Evolutionary conservation across 2,329 filamentous ascomycete genomes (phyloP).

Genomic region (Aureobasidium vineae): DNA sequence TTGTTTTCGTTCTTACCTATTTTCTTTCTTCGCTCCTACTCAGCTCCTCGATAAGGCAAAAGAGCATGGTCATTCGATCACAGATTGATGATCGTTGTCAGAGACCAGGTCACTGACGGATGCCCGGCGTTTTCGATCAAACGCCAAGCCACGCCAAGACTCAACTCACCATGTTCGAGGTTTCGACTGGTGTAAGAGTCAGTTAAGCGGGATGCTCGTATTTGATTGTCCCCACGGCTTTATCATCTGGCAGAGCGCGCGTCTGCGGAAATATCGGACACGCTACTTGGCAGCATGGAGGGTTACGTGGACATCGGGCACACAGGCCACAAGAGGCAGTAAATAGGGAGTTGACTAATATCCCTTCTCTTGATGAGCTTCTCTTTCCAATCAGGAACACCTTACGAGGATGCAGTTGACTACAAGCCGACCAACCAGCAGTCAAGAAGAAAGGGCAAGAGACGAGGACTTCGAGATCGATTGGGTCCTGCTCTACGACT

Average conservation of each 20-base stretch:
- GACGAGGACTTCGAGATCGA: constrained; percentile 20
- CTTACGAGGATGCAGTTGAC: not conserved
- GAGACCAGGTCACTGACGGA: not conserved
- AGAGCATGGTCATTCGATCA: no score
- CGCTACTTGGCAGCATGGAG: constrained; percentile 11
- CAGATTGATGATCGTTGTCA: not conserved
- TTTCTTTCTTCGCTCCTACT: not conserved
- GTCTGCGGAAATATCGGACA: not conserved
- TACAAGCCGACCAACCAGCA: not conserved
- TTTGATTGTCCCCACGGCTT: not conserved
- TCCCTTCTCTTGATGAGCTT: not conserved
- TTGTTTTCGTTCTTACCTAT: not conserved
- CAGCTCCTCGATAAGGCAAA: not conserved
- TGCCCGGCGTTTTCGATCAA: not conserved
- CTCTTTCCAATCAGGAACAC: no score
- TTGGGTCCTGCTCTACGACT: constrained; percentile 1
- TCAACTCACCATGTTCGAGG: not conserved
- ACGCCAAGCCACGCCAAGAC: constrained; percentile 9
- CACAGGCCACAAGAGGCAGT: not conserved
- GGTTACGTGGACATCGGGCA: constrained; percentile 15
- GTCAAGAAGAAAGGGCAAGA: not conserved
- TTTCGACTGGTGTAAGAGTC: not conserved
- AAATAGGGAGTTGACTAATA: not conserved
- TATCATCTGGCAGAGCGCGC: not conserved
- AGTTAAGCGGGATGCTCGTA: not conserved